phyloP scores from a whole-genome alignment of 352 stramenopile species.

The Phytopythium montanum region DNA sequence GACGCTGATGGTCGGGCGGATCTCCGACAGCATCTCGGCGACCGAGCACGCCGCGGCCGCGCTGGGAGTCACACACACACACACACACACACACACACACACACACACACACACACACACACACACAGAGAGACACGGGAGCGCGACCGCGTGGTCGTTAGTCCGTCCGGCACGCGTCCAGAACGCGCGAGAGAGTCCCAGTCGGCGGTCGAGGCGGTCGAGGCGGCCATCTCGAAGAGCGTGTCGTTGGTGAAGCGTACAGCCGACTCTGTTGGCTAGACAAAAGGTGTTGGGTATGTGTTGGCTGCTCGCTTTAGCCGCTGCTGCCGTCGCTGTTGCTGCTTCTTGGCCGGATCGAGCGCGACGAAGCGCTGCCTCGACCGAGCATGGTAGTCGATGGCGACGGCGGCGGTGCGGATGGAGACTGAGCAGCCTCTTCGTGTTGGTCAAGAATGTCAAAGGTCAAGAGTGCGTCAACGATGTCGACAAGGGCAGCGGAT shows the following conservation, averaged over 20 bases:
- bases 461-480: background rate
- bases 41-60: conserved; percentile 34
- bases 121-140: no score
- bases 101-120: no score
- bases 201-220: background rate
- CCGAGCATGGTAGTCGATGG: background rate
- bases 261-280: background rate
- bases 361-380: background rate
- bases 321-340: background rate
- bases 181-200: conserved; percentile 1
- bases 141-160: background rate
- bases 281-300: background rate
- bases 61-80: background rate
- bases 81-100: no score
- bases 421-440: background rate
- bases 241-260: background rate
- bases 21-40: conserved; percentile 27
- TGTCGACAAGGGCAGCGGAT: background rate
- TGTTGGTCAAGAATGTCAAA: no score
- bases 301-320: background rate
- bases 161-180: background rate
- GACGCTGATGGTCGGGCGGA: conserved; percentile 23
- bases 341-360: background rate
- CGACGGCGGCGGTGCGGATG: background rate
- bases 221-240: conserved; percentile 3